Conservation (phyloP, 139 green algal genomes). For the Chlorella sp. region DNA sequence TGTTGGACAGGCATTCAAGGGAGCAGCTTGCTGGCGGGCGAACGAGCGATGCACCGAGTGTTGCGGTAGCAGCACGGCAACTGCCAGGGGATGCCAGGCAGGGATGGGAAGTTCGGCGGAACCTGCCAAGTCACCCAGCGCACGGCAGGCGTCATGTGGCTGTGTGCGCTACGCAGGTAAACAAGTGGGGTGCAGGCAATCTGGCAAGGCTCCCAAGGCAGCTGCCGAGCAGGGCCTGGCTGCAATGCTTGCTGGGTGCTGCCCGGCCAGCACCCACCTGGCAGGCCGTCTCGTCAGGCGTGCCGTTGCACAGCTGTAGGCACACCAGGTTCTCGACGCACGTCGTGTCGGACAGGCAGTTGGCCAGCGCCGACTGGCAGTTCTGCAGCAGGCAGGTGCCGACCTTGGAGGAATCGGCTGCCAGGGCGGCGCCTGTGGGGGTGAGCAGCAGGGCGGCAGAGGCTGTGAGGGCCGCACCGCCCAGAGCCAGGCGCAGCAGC, state of each 20-base stretch:
- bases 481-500: not conserved
- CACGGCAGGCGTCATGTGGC: no score
- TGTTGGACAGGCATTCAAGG: not conserved
- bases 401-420: constrained; percentile 56
- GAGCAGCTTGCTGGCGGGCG: not conserved
- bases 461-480: not conserved
- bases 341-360: constrained; percentile 75
- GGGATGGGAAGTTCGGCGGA: not conserved
- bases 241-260: not conserved
- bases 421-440: not conserved
- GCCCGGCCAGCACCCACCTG: constrained; percentile 43
- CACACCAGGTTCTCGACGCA: constrained; percentile 89
- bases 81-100: constrained; percentile 46
- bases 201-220: not conserved
- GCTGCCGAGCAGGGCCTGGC: not conserved
- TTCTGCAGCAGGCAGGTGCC: constrained; percentile 70
- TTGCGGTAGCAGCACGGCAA: constrained; percentile 88
- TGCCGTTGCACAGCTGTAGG: constrained; percentile 79
- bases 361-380: constrained; percentile 73
- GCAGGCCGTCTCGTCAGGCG: constrained; percentile 81
- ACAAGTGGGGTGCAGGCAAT: not conserved
- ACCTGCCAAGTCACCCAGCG: not conserved
- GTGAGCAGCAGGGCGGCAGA: not conserved
- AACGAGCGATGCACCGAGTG: not conserved
- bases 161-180: no score